These are phyloP conservation scores for Monilinia laxa DNA, from an alignment of 2,329 filamentous ascomycete species.

Conservation along the genomic window DNA sequence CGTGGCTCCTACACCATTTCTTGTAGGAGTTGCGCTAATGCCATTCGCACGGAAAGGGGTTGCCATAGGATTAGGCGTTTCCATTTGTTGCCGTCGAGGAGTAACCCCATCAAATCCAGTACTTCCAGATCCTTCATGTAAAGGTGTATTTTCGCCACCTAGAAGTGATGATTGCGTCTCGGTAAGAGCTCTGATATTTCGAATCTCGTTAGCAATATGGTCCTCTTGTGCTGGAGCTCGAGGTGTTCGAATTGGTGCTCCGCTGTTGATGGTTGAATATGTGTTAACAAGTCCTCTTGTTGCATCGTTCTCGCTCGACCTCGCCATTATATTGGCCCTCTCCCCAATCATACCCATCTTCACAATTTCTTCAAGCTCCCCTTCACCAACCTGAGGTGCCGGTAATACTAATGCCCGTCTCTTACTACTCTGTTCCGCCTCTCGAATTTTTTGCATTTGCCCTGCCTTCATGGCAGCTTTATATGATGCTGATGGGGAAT, in stretches of 20 bases:
- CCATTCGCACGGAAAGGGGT: constrained; percentile 74
- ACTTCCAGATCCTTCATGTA: constrained; percentile 77
- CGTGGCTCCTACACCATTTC: constrained; percentile 67
- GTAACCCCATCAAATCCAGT: constrained; percentile 86
- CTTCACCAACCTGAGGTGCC: constrained; percentile 86
- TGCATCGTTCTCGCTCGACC: constrained; percentile 77
- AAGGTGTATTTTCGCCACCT: constrained; percentile 88
- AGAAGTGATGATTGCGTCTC: constrained; percentile 91
- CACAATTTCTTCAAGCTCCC: constrained; percentile 93
- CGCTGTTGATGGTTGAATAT: constrained; percentile 77
- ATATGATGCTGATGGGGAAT: constrained; percentile 71
- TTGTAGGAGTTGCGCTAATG: constrained; percentile 64
- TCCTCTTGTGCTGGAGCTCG: constrained; percentile 90
- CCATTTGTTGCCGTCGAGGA: constrained; percentile 73
- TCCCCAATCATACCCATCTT: constrained; percentile 98
- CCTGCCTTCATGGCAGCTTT: constrained; percentile 90
- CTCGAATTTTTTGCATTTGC: constrained; percentile 89
- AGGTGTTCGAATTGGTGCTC: constrained; percentile 87
- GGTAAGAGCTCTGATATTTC: constrained; percentile 87
- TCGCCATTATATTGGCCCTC: constrained; percentile 72
- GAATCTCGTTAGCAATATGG: constrained; percentile 92
- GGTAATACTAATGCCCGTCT: constrained; percentile 79
- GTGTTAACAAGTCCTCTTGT: constrained; percentile 84
- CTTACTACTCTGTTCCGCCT: constrained; percentile 96
- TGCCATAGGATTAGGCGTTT: constrained; percentile 95